A percentile compares a stretch with the other conserved stretches of the same genome.
phyloP scores from a whole-genome alignment of 2,329 filamentous ascomycete species.

The Penicillium capsulatum region DNA sequence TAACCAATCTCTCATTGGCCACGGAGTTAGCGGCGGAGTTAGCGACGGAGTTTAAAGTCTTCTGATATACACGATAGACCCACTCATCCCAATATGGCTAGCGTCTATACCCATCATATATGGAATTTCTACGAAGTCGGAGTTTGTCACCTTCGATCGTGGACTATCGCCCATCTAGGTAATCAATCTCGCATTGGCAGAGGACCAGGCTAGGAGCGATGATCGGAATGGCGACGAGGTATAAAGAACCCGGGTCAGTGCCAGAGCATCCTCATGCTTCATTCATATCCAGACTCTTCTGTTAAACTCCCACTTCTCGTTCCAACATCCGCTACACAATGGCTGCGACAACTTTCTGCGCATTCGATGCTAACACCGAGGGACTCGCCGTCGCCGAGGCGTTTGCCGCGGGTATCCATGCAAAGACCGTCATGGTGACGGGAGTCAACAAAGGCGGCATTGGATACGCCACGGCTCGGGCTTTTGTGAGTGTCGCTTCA shows the following conservation, averaged over 20 bases:
- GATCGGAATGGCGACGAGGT: too few relatives aligned
- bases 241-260: not conserved
- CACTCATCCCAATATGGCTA: too few relatives aligned
- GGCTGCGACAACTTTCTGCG: conserved; percentile 30
- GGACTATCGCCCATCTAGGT: not conserved
- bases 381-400: conserved; percentile 38
- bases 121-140: too few relatives aligned
- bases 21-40: not conserved
- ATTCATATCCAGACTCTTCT: not conserved
- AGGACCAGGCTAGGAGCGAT: too few relatives aligned
- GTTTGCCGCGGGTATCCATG: conserved; percentile 33
- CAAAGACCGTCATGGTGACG: conserved; percentile 34
- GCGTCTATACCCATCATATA: too few relatives aligned
- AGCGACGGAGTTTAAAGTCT: too few relatives aligned
- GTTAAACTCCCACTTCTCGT: not conserved
- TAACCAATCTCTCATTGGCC: conserved; percentile 6
- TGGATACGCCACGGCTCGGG: conserved; percentile 34
- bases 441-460: conserved; percentile 37
- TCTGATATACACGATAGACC: too few relatives aligned
- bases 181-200: conserved; percentile 5
- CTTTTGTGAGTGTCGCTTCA: conserved; percentile 28
- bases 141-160: not conserved
- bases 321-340: conserved; percentile 4
- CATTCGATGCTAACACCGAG: conserved; percentile 37
- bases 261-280: not conserved